Percentiles rank a stretch among this genome's conserved stretches.
phyloP scores from a whole-genome alignment of 805 yeast genomes.

The Yarrowia phangngaensis region DNA sequence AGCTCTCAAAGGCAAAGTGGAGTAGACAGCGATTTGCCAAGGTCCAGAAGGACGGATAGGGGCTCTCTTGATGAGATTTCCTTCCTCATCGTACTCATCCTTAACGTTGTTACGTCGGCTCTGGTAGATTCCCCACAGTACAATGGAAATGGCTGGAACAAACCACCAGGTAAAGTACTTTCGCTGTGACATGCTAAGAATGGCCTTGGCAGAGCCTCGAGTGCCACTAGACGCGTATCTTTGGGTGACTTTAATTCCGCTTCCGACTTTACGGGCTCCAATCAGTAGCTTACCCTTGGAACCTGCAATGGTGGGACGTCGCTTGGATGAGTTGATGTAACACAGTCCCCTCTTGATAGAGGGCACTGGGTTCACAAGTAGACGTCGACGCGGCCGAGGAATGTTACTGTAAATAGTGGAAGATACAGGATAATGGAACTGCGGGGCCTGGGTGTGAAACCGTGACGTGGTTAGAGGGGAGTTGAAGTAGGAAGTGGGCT shows the following conservation, averaged over 20 bases:
- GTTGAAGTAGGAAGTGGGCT: conserved; percentile 12
- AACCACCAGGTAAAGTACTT: conserved; percentile 33
- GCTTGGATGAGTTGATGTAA: conserved; percentile 29
- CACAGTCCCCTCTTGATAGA: conserved; percentile 32
- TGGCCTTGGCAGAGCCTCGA: conserved; percentile 8
- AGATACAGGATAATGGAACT: background rate
- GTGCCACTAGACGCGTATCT: conserved; percentile 27
- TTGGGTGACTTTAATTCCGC: conserved; percentile 25
- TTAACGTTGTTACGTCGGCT: conserved; percentile 24
- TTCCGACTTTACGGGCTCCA: conserved; percentile 18
- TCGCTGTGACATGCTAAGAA: conserved; percentile 21
- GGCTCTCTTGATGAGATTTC: conserved; percentile 19
- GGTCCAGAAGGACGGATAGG: conserved; percentile 45
- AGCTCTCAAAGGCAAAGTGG: conserved; percentile 85
- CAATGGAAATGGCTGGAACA: conserved; percentile 33
- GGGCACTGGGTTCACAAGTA: conserved; percentile 31
- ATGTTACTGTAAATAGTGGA: background rate
- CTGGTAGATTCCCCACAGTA: conserved; percentile 31
- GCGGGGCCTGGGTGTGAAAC: conserved; percentile 1
- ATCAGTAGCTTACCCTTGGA: conserved; percentile 6
- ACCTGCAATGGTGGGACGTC: conserved; percentile 3
- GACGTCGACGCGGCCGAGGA: conserved; percentile 6
- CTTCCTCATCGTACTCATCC: conserved; percentile 28
- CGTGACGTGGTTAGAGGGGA: conserved; percentile 11
- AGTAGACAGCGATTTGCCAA: conserved; percentile 86